Evolutionary conservation across 345 rosid species (phyloP).

Genomic region (Zanthoxylum bungeanum): DNA sequence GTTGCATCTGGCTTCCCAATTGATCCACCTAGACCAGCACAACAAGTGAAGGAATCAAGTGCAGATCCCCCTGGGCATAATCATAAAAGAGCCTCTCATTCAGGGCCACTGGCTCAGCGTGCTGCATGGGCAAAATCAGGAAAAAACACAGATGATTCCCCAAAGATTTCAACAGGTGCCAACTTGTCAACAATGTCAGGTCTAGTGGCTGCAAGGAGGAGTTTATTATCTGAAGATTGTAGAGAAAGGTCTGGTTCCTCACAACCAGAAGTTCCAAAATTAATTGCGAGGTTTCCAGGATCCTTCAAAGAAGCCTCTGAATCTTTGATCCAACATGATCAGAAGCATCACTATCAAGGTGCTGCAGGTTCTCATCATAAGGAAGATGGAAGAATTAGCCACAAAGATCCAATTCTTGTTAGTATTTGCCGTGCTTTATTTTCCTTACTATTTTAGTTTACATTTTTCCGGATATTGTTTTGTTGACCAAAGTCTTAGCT

Average conservation of each 20-base stretch:
- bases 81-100: conserved; percentile 85
- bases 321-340: conserved; percentile 48
- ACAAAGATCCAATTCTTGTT: conserved; percentile 74
- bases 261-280: conserved; percentile 55
- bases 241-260: conserved; percentile 46
- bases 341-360: conserved; percentile 43
- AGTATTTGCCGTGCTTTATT: conserved; percentile 23
- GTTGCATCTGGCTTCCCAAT: conserved; percentile 98
- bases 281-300: conserved; percentile 77
- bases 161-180: conserved; percentile 48
- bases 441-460: not conserved
- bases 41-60: conserved; percentile 59
- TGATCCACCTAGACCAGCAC: conserved; percentile 93
- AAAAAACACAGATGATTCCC: conserved; percentile 62
- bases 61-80: conserved; percentile 57
- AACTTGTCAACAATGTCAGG: conserved; percentile 62
- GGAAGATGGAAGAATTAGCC: conserved; percentile 61
- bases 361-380: conserved; percentile 36
- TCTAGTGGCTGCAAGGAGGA: conserved; percentile 54
- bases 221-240: conserved; percentile 52
- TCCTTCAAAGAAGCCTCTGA: conserved; percentile 89
- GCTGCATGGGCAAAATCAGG: conserved; percentile 73
- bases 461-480: not conserved
- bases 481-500: no score
- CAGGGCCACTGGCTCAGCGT: conserved; percentile 84